Conservation (phyloP, 257 asterid species). For the Nicotiana attenuata region DNA sequence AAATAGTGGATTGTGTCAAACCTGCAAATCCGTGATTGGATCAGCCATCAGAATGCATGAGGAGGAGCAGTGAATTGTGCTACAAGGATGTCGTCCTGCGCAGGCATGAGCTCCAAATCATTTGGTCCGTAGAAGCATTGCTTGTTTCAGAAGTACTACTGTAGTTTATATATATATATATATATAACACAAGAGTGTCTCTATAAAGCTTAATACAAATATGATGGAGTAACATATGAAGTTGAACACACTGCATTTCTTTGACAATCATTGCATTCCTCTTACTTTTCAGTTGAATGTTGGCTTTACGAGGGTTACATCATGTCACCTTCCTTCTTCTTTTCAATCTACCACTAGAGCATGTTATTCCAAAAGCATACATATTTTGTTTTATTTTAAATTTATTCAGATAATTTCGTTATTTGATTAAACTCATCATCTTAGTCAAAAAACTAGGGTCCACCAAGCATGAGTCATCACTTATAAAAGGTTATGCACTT, state of each 20-base stretch:
- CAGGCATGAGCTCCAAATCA: constrained; percentile 4
- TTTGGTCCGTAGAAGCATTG: background rate
- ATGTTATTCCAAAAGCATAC: background rate
- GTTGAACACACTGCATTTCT: background rate
- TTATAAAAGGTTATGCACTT: background rate
- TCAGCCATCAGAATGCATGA: background rate
- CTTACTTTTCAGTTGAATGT: background rate
- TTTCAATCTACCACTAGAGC: constrained; percentile 1
- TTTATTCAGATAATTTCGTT: background rate
- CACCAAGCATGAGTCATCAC: background rate
- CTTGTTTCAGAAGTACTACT: background rate
- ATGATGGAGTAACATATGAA: background rate
- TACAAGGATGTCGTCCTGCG: background rate
- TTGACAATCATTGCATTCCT: background rate
- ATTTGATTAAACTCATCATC: background rate
- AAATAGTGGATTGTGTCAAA: too few relatives aligned
- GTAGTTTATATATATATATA: background rate
- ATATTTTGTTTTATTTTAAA: too few relatives aligned
- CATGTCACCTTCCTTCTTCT: constrained; percentile 1
- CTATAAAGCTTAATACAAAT: background rate
- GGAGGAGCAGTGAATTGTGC: background rate
- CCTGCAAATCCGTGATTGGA: background rate
- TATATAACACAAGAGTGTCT: background rate
- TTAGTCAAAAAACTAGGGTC: background rate
- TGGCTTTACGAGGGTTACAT: constrained; percentile 20